A percentile compares a stretch with the other conserved stretches of the same genome.
phyloP scores from a whole-genome alignment of 148 eudicot genomes.

The Fagopyrum esculentum region DNA sequence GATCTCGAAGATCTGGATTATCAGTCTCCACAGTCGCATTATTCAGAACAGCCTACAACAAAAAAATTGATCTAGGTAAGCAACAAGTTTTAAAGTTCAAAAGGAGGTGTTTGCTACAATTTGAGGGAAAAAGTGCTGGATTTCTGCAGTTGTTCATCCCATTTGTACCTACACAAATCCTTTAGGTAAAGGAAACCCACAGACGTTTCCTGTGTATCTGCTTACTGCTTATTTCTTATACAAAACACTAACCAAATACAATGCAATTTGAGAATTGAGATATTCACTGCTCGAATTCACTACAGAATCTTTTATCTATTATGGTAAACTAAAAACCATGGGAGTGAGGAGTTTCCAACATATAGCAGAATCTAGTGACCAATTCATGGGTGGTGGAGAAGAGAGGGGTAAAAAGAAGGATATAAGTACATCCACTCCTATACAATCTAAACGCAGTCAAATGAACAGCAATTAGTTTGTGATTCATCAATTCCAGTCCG shows the following conservation, averaged over 20 bases:
- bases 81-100: not conserved
- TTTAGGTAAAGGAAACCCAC: not conserved
- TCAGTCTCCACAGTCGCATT: constrained; percentile 98
- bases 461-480: not conserved
- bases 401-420: not conserved
- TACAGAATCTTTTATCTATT: not conserved
- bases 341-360: not conserved
- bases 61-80: not conserved
- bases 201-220: too few relatives aligned
- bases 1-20: constrained; percentile 92
- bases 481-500: not conserved
- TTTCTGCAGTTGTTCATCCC: not conserved
- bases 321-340: not conserved
- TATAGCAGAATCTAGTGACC: not conserved
- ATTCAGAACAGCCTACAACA: constrained; percentile 76
- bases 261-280: too few relatives aligned
- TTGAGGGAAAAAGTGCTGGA: not conserved
- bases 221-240: too few relatives aligned
- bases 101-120: not conserved
- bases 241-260: not conserved
- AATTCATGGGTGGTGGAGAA: not conserved
- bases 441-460: not conserved
- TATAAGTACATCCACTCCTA: not conserved
- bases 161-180: not conserved
- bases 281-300: not conserved